phyloP scores from a whole-genome alignment of 768 basidiomycete genomes.

The Tricholoma bakamatsutake region DNA sequence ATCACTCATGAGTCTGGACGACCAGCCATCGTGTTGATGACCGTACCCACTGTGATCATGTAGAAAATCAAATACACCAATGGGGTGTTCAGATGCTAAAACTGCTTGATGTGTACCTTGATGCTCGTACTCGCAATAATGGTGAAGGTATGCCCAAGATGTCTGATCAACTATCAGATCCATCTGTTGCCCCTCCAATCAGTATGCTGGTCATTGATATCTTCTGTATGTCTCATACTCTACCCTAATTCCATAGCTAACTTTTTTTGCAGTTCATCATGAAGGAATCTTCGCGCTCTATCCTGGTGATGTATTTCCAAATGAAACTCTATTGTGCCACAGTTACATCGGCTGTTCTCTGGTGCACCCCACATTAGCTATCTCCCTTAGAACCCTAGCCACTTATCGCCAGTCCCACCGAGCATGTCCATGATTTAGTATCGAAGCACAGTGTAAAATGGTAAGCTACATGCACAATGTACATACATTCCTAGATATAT shows the following conservation, averaged over 20 bases:
- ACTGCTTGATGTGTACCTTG: slow-evolving; percentile 1
- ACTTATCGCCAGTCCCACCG: slow-evolving; percentile 6
- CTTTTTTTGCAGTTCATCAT: background rate
- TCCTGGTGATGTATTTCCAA: background rate
- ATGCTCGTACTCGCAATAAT: background rate
- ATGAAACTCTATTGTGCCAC: too few relatives aligned
- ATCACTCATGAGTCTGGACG: background rate
- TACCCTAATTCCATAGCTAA: background rate
- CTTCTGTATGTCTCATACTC: background rate
- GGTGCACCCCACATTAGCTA: too few relatives aligned
- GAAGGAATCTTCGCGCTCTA: background rate
- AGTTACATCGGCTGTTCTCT: too few relatives aligned
- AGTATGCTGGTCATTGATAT: background rate
- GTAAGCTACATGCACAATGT: slow-evolving; percentile 3
- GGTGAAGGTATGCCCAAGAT: background rate
- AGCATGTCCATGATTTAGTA: slow-evolving; percentile 7
- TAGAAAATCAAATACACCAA: background rate
- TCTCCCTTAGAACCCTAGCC: background rate
- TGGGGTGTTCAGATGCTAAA: too few relatives aligned
- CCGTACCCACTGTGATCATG: slow-evolving; percentile 2
- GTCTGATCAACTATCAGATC: background rate
- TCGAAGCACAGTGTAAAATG: too few relatives aligned
- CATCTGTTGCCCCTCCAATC: too few relatives aligned
- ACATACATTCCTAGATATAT: background rate
- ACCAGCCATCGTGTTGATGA: slow-evolving; percentile 5